Conservation (phyloP, 2,329 filamentous ascomycete genomes). For the Cytospora paraplurivora region DNA sequence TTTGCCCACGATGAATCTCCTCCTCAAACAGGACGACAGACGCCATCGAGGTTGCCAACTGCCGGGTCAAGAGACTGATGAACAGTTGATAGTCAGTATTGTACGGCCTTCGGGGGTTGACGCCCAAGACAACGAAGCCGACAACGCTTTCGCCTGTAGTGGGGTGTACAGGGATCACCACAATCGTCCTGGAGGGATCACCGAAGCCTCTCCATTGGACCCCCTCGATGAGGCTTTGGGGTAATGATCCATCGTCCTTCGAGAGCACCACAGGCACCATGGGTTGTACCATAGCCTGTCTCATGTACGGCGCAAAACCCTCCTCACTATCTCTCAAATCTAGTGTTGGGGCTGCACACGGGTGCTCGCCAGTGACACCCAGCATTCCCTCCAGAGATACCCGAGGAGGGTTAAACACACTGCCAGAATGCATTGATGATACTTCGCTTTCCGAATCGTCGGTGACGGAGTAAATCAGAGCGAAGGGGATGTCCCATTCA, state of each 20-base stretch:
- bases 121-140: constrained; percentile 76
- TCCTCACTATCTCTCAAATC: constrained; percentile 70
- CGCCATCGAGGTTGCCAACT: constrained; percentile 77
- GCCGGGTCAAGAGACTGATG: constrained; percentile 71
- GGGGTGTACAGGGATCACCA: constrained; percentile 78
- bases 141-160: constrained; percentile 72
- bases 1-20: constrained; percentile 74
- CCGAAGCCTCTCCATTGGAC: constrained; percentile 72
- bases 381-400: constrained; percentile 72
- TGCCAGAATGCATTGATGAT: constrained; percentile 71
- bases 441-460: constrained; percentile 73
- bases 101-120: constrained; percentile 77
- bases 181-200: constrained; percentile 68
- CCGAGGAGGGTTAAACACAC: constrained; percentile 60
- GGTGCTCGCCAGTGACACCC: constrained; percentile 67
- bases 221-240: constrained; percentile 64
- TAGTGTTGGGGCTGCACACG: constrained; percentile 60
- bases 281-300: constrained; percentile 69
- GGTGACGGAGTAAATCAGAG: constrained; percentile 72
- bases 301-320: constrained; percentile 75
- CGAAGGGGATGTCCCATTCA: constrained; percentile 74
- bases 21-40: constrained; percentile 83
- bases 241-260: constrained; percentile 66
- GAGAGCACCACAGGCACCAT: constrained; percentile 69
- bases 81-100: constrained; percentile 82